Evolutionary conservation across 2,329 filamentous ascomycete species (phyloP), one percentile per base, ranked within the genome.

Genomic region (Neonectria magnoliae): DNA sequence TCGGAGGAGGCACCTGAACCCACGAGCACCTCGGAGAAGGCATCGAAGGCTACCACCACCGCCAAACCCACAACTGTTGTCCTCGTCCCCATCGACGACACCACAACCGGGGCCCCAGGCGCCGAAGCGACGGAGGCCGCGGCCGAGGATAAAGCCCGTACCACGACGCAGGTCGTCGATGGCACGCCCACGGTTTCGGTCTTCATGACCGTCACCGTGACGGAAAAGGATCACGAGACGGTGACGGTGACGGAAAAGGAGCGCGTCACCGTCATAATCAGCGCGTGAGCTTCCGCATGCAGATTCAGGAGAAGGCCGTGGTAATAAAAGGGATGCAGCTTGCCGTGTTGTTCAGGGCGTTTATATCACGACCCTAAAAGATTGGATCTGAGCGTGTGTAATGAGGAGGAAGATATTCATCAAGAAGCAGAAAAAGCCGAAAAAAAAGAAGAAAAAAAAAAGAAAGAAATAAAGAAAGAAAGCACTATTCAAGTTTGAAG

Each of bases 141-240:
- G 16, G 62, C 62, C 16, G 67, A 62, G 9, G 68, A 60, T 25
- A 52, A 61, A 25, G 69, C 60, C 31, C 66, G 64, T 54, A 64
- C 66, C 20, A 70, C 69, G 29, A 71, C 71, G 4, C 73, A 75
- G 6, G 71, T 76, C 16, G 71, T 76, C 20, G 69, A 75, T 33
- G 77, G 77, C 4, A 74, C 73, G n/a, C 75, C 76, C 2, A 79
- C 78, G 10, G 76, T 80, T 36, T 79, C 78, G 1, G 68, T 80
- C 11, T 77, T 71, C 62, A 70, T 79, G 29, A 80, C 80, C 5
- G 76, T 81, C 2, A 81, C 80, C 5, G 73, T 77, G 27, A 80
- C 78, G 20, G 70, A 77, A 2, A 75, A 71, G 55, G 71, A 73
- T 42, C 72, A 61, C 48, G 65, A 68, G 52, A 76, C 73, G 5